These are phyloP conservation scores for Aspergillus pseudotamarii DNA, from an alignment of 2,329 filamentous ascomycete species.

Conservation along the genomic window DNA sequence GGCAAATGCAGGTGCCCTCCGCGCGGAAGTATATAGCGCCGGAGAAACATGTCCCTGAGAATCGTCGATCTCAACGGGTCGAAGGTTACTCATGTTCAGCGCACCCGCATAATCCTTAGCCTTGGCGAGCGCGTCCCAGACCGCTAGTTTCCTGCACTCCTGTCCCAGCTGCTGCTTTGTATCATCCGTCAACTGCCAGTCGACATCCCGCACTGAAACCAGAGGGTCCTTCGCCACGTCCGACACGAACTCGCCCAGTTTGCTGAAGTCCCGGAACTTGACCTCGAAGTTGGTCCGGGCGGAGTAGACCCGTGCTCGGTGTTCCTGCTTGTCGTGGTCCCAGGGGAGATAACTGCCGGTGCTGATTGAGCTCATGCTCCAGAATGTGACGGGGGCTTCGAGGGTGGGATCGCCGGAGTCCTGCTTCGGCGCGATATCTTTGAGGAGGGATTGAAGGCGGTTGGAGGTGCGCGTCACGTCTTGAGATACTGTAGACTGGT, in stretches of 20 bases:
- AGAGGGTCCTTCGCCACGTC: not conserved
- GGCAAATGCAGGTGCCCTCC: not conserved
- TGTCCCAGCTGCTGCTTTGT: not conserved
- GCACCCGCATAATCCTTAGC: not conserved
- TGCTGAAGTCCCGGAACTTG: conserved; percentile 3
- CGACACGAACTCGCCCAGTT: conserved; percentile 2
- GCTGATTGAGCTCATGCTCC: conserved; percentile 5
- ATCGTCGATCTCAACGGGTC: not conserved
- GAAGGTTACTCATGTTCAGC: not conserved
- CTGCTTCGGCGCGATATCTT: not conserved
- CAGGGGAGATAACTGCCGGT: conserved; percentile 1
- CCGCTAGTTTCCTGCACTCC: not conserved
- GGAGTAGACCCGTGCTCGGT: not conserved
- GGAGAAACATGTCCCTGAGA: not conserved
- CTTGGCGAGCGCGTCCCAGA: conserved; percentile 1
- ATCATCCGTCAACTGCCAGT: conserved; percentile 5
- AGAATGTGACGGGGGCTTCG: not conserved
- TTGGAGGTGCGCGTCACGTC: not conserved
- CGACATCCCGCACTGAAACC: not conserved
- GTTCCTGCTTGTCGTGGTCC: not conserved
- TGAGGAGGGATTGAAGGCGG: not conserved
- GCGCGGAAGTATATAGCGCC: not conserved
- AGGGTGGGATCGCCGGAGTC: not conserved
- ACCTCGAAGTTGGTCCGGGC: conserved; percentile 4
- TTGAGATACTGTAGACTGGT: not conserved